These are phyloP conservation scores for Penicillium sp. DNA, from an alignment of 2,329 filamentous ascomycete genomes.

Conservation along the genomic window DNA sequence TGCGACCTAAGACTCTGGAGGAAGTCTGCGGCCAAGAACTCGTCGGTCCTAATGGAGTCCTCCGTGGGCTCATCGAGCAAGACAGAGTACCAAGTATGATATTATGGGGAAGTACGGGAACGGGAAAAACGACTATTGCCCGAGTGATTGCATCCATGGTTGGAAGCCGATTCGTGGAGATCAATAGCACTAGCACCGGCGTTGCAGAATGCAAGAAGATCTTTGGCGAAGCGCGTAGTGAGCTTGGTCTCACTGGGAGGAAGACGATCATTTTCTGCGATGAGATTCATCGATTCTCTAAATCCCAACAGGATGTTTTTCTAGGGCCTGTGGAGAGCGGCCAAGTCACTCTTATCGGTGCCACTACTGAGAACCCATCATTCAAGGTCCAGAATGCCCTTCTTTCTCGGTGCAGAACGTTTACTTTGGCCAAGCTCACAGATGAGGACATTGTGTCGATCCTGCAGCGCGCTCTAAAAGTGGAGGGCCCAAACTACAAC, in stretches of 20 bases:
- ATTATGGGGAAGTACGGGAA: conserved; percentile 59
- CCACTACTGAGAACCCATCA: conserved; percentile 93
- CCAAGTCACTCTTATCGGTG: conserved; percentile 84
- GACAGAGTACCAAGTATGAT: conserved; percentile 92
- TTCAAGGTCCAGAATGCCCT: conserved; percentile 89
- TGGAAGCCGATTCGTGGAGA: conserved; percentile 83
- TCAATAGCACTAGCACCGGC: conserved; percentile 85
- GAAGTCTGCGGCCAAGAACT: conserved; percentile 89
- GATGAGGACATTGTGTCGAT: conserved; percentile 69
- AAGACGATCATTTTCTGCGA: conserved; percentile 97
- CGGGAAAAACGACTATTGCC: conserved; percentile 66
- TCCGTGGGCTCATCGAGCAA: conserved; percentile 79
- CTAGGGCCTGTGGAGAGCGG: conserved; percentile 87
- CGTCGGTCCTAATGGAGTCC: conserved; percentile 75
- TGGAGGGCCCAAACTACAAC: conserved; percentile 52
- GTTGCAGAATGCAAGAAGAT: conserved; percentile 90
- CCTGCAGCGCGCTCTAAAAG: conserved; percentile 64
- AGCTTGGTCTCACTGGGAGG: conserved; percentile 72
- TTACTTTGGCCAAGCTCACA: conserved; percentile 72
- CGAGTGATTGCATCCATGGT: conserved; percentile 82
- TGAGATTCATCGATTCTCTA: conserved; percentile 89
- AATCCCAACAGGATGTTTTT: conserved; percentile 91
- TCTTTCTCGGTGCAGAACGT: conserved; percentile 82
- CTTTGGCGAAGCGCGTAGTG: conserved; percentile 76
- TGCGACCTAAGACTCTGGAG: conserved; percentile 78